phyloP scores from a whole-genome alignment of 257 asterid species.

The Salvia miltiorrhiza region DNA sequence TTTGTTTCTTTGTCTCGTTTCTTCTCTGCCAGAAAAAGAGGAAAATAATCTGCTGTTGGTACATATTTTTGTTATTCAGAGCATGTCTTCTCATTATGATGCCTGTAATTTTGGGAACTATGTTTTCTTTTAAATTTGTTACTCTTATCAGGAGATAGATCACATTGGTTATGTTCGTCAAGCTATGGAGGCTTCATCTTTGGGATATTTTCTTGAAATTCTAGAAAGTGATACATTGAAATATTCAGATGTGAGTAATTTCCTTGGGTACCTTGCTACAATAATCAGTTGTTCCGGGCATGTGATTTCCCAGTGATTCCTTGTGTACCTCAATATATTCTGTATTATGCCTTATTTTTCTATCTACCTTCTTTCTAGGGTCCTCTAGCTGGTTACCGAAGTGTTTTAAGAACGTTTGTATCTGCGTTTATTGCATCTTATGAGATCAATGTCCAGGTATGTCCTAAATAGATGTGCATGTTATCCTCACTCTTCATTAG shows the following conservation, averaged over 20 bases:
- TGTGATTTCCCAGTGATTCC: neutral
- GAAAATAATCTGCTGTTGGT: constrained; percentile 61
- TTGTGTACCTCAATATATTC: neutral
- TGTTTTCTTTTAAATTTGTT: constrained; percentile 2
- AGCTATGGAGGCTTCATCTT: constrained; percentile 81
- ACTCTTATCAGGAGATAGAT: constrained; percentile 73
- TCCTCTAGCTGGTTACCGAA: constrained; percentile 69
- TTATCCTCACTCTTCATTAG: constrained; percentile 1
- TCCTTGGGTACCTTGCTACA: constrained; percentile 15
- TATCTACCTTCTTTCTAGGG: constrained; percentile 45
- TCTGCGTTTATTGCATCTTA: constrained; percentile 89
- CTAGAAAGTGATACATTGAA: constrained; percentile 66
- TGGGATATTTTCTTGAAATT: constrained; percentile 73
- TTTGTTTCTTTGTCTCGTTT: constrained; percentile 79
- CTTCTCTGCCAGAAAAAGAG: constrained; percentile 81
- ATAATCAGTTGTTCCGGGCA: neutral
- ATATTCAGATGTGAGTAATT: constrained; percentile 69
- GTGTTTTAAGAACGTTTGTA: constrained; percentile 80
- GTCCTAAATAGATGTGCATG: constrained; percentile 14
- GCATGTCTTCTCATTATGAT: constrained; percentile 13
- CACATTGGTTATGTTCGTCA: constrained; percentile 82
- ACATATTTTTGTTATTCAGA: constrained; percentile 24
- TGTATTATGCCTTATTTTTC: constrained; percentile 1
- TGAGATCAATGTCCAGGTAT: constrained; percentile 90
- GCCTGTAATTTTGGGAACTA: neutral